These are phyloP conservation scores for Neurospora pannonica DNA, from an alignment of 495 filamentous ascomycete genomes.

Conservation along the genomic window DNA sequence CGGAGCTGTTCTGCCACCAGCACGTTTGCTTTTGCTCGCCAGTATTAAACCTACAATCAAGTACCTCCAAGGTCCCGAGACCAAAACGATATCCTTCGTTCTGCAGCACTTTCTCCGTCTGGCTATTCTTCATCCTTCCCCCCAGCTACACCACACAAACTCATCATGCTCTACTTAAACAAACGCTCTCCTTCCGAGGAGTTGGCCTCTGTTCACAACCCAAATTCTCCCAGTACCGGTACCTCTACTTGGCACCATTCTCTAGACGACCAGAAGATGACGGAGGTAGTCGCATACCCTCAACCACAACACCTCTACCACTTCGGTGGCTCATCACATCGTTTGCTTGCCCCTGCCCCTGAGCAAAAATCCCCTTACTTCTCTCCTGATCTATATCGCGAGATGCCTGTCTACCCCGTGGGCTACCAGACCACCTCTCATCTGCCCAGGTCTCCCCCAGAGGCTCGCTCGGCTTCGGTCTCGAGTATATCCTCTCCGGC, in stretches of 20 bases:
- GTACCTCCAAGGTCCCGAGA: neutral
- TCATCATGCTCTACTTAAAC: neutral
- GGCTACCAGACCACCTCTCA: neutral
- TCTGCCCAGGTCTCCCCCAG: neutral
- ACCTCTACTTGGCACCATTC: neutral
- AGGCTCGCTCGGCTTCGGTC: slow-evolving; percentile 14
- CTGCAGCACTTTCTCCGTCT: neutral
- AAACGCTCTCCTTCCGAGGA: neutral
- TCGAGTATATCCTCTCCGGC: slow-evolving; percentile 15
- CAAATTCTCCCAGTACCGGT: neutral
- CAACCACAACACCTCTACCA: slow-evolving; percentile 2
- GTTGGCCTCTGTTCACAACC: neutral
- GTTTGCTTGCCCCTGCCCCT: slow-evolving; percentile 12
- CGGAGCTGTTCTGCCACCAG: neutral
- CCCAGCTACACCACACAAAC: neutral
- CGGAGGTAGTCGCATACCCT: slow-evolving; percentile 13
- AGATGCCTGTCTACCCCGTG: slow-evolving; percentile 7
- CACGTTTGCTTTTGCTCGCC: neutral
- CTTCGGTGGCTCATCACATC: slow-evolving; percentile 9
- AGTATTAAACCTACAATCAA: neutral
- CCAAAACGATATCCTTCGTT: neutral
- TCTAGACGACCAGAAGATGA: slow-evolving; percentile 9
- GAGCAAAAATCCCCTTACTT: neutral
- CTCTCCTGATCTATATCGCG: slow-evolving; percentile 3
- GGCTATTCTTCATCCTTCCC: neutral